Conservation (phyloP, 2,329 filamentous ascomycete species). For the Claviceps maximensis region DNA sequence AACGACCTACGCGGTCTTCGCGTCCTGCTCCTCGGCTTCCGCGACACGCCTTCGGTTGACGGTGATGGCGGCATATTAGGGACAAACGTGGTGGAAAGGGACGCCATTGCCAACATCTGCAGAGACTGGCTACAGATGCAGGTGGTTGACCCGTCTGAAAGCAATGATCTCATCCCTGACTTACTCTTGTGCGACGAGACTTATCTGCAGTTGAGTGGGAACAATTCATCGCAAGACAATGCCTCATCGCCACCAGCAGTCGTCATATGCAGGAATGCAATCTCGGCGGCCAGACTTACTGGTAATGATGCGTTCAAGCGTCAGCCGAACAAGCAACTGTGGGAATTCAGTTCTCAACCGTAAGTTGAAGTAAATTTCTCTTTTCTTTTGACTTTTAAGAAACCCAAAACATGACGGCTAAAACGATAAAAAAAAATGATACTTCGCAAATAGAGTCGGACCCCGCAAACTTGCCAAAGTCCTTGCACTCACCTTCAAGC, state of each 20-base stretch:
- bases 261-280: slow-evolving; percentile 5
- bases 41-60: slow-evolving; percentile 3
- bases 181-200: slow-evolving; percentile 16
- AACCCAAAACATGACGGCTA: not conserved
- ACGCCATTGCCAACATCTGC: slow-evolving; percentile 14
- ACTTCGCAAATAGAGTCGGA: slow-evolving; percentile 15
- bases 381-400: too few species aligned
- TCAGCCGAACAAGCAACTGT: slow-evolving; percentile 10
- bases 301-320: slow-evolving; percentile 1
- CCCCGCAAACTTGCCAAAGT: slow-evolving; percentile 21
- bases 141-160: slow-evolving; percentile 7
- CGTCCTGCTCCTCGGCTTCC: slow-evolving; percentile 14
- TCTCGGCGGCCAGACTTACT: not conserved
- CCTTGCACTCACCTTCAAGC: slow-evolving; percentile 5
- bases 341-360: slow-evolving; percentile 27
- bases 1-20: slow-evolving; percentile 19
- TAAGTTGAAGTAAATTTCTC: slow-evolving; percentile 4
- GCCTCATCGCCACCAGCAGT: slow-evolving; percentile 4
- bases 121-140: slow-evolving; percentile 21
- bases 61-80: slow-evolving; percentile 2
- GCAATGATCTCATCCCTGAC: slow-evolving; percentile 12
- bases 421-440: not conserved
- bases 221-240: slow-evolving; percentile 8
- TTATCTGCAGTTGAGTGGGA: slow-evolving; percentile 11
- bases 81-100: slow-evolving; percentile 4